phyloP scores from a whole-genome alignment of 331 rosid genomes.

The Arachis monticola region DNA sequence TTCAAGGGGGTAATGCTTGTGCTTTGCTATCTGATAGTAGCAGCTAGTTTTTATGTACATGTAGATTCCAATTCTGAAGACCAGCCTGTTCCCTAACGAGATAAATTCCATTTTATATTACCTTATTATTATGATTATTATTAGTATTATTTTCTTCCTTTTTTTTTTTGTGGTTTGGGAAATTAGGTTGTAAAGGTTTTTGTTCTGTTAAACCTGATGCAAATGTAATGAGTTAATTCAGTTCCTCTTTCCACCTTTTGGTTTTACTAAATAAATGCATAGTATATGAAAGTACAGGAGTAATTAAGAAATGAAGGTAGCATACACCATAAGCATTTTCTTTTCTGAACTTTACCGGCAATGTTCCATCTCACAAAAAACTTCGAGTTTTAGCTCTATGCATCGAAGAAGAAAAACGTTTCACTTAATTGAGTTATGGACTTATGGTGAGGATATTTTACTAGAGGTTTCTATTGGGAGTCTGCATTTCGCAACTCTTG shows the following conservation, averaged over 20 bases:
- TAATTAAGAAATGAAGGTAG: not conserved
- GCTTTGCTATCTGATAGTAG: conserved; percentile 81
- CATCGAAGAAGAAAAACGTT: no score
- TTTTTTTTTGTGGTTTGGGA: not conserved
- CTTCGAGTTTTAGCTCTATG: no score
- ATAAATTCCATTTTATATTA: not conserved
- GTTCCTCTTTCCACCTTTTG: not conserved
- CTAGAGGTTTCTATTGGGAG: no score
- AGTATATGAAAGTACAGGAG: not conserved
- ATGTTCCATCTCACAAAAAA: no score
- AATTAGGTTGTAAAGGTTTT: conserved; percentile 16
- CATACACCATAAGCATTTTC: no score
- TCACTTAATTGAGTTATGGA: no score
- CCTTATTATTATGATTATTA: not conserved
- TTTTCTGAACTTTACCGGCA: no score
- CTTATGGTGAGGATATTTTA: no score
- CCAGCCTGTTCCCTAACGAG: not conserved
- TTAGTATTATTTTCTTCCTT: not conserved
- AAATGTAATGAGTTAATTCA: conserved; percentile 8
- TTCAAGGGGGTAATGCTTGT: conserved; percentile 84
- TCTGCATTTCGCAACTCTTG: no score
- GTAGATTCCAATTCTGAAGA: conserved; percentile 50
- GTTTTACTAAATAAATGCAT: not conserved
- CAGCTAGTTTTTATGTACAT: conserved; percentile 85
- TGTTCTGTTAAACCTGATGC: not conserved